A percentile compares a stretch with the other conserved stretches of the same genome.
Evolutionary conservation across 257 asterid species (phyloP).

Genomic region (Solanum acaule): DNA sequence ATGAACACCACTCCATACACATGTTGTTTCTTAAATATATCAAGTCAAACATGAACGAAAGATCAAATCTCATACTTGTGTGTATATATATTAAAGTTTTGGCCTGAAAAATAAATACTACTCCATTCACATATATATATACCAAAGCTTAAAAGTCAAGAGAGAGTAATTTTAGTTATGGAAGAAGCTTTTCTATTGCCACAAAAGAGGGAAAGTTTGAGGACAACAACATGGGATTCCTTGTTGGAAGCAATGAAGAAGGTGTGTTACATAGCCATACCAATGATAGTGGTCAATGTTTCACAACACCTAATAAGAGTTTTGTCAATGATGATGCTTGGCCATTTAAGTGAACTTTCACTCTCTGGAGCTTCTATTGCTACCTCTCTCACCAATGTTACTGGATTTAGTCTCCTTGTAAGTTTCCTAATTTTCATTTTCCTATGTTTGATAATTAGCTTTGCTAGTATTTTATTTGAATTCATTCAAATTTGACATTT

Average conservation of each 20-base stretch:
- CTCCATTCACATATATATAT: background rate
- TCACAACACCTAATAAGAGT: slow-evolving; percentile 22
- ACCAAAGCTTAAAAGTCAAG: background rate
- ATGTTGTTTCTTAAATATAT: too few relatives aligned
- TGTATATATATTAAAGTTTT: too few relatives aligned
- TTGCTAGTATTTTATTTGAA: background rate
- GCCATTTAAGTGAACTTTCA: slow-evolving; percentile 24
- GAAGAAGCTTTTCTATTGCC: slow-evolving; percentile 1
- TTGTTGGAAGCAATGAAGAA: slow-evolving; percentile 9
- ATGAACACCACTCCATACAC: too few relatives aligned
- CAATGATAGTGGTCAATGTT: slow-evolving; percentile 26
- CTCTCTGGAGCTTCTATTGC: slow-evolving; percentile 31
- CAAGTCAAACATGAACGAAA: too few relatives aligned
- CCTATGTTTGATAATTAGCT: too few relatives aligned
- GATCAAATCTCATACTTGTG: background rate
- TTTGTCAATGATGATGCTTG: slow-evolving; percentile 32
- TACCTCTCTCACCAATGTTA: slow-evolving; percentile 27
- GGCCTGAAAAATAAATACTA: background rate
- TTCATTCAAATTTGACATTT: too few relatives aligned
- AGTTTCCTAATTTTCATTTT: background rate
- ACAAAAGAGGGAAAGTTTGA: background rate
- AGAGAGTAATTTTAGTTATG: background rate
- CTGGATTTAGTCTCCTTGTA: slow-evolving; percentile 39
- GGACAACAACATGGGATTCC: slow-evolving; percentile 1
- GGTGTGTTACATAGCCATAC: slow-evolving; percentile 19